Percentiles rank a stretch among this genome's conserved stretches.
Evolutionary conservation across 2,329 filamentous ascomycete species (phyloP).

Genomic region (Aulographum hederae): DNA sequence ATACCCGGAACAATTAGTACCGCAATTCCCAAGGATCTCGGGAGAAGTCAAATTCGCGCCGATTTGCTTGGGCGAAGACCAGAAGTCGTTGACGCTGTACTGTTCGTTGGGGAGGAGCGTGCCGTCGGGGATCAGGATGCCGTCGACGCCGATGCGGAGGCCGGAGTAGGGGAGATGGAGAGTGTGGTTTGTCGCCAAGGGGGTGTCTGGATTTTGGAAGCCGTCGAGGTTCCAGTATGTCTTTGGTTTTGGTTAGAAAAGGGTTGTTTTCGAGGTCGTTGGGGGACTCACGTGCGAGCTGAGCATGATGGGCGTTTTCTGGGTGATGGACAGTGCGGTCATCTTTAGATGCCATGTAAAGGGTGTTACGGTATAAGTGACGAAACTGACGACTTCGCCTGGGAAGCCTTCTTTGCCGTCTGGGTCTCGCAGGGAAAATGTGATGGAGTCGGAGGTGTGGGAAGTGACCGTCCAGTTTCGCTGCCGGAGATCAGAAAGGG

Average conservation of each 20-base stretch:
- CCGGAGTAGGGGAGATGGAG: constrained; percentile 56
- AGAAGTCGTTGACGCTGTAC: constrained; percentile 62
- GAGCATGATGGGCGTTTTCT: constrained; percentile 71
- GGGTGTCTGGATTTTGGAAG: constrained; percentile 54
- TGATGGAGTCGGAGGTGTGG: constrained; percentile 48
- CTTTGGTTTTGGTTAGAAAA: too few relatives aligned
- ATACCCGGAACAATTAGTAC: constrained; percentile 67
- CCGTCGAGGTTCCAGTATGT: constrained; percentile 74
- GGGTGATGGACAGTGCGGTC: constrained; percentile 48
- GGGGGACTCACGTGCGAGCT: constrained; percentile 43
- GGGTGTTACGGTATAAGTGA: constrained; percentile 53
- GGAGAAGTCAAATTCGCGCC: constrained; percentile 48
- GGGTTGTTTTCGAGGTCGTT: not conserved
- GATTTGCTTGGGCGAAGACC: constrained; percentile 63
- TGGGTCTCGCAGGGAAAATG: constrained; percentile 55
- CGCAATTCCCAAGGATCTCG: constrained; percentile 56
- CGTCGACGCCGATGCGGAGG: constrained; percentile 47
- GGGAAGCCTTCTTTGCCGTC: constrained; percentile 64
- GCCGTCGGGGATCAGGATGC: constrained; percentile 27
- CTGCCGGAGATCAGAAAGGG: constrained; percentile 10
- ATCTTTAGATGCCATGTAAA: constrained; percentile 58
- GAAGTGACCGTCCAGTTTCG: constrained; percentile 61
- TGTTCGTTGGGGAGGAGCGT: constrained; percentile 50
- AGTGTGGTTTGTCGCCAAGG: constrained; percentile 49
- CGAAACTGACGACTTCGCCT: constrained; percentile 54